A percentile compares a stretch with the other conserved stretches of the same genome.
phyloP scores from a whole-genome alignment of 306 rosid species.

The Lathyrus aphaca region DNA sequence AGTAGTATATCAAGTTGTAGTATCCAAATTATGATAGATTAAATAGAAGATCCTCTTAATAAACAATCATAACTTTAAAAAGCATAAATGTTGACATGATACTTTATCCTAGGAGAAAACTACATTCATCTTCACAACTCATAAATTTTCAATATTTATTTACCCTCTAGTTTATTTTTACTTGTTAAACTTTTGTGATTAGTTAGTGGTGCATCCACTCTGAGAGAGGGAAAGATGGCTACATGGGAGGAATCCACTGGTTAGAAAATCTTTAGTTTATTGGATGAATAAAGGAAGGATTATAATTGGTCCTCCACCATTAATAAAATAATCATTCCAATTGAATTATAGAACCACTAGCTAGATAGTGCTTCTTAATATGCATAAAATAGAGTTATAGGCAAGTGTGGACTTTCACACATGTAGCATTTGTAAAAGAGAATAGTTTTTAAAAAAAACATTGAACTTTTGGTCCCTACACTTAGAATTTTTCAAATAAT shows the following conservation, averaged over 20 bases:
- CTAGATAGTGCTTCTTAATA: slow-evolving; percentile 45
- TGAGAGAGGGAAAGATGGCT: slow-evolving; percentile 35
- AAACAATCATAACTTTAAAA: slow-evolving; percentile 11
- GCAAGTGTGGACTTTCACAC: slow-evolving; percentile 37
- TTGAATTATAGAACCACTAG: slow-evolving; percentile 40
- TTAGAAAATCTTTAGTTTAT: slow-evolving; percentile 23
- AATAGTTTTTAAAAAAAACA: neutral
- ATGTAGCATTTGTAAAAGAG: neutral
- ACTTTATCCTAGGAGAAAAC: neutral
- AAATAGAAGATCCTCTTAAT: slow-evolving; percentile 11
- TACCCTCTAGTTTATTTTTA: slow-evolving; percentile 5
- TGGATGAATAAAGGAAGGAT: slow-evolving; percentile 33
- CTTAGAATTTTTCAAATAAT: too few species aligned
- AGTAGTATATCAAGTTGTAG: slow-evolving; percentile 9
- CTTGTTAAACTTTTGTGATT: slow-evolving; percentile 9
- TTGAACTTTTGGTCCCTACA: too few species aligned
- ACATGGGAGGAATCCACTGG: slow-evolving; percentile 38
- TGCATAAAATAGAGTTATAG: slow-evolving; percentile 37
- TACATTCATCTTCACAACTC: neutral
- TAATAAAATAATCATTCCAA: slow-evolving; percentile 44
- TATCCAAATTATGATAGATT: slow-evolving; percentile 7
- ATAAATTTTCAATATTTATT: slow-evolving; percentile 1
- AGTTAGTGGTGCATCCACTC: slow-evolving; percentile 39
- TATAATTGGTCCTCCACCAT: slow-evolving; percentile 43
- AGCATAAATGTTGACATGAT: neutral